Evolutionary conservation across 192 early-diverging fungal genomes (phyloP).

Genomic region (Endogone sp.): DNA sequence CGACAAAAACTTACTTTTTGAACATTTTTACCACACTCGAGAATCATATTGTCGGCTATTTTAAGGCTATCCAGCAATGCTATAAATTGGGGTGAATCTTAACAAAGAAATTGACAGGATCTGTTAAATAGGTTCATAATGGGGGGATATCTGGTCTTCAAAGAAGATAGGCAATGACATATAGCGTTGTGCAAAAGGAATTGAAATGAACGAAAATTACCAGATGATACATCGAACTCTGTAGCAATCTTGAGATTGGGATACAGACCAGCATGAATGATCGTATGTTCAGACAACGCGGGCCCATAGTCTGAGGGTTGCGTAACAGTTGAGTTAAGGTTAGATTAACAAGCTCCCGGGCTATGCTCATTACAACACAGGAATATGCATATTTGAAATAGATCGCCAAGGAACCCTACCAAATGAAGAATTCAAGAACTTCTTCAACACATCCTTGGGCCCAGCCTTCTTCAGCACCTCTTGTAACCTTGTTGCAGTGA

Average conservation of each 20-base stretch:
- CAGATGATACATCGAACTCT: slow-evolving; percentile 53
- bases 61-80: slow-evolving; percentile 60
- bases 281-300: slow-evolving; percentile 80
- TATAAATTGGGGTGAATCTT: slow-evolving; percentile 53
- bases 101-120: not conserved
- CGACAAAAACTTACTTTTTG: slow-evolving; percentile 24
- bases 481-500: slow-evolving; percentile 48
- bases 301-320: slow-evolving; percentile 70
- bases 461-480: slow-evolving; percentile 47
- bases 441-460: slow-evolving; percentile 67
- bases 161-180: not conserved
- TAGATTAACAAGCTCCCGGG: not conserved
- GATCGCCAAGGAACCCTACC: slow-evolving; percentile 27
- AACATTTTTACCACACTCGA: slow-evolving; percentile 39
- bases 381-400: not conserved
- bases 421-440: slow-evolving; percentile 51
- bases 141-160: not conserved
- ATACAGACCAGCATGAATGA: slow-evolving; percentile 60
- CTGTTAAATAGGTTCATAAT: not conserved
- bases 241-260: slow-evolving; percentile 56
- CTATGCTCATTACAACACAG: not conserved
- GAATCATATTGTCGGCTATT: slow-evolving; percentile 70
- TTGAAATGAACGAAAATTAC: too few relatives aligned
- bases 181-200: slow-evolving; percentile 2
- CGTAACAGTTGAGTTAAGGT: not conserved